A percentile compares a stretch with the other conserved stretches of the same genome.
Evolutionary conservation across 495 filamentous ascomycete species (phyloP).

Genomic region (Xylaria castorea): DNA sequence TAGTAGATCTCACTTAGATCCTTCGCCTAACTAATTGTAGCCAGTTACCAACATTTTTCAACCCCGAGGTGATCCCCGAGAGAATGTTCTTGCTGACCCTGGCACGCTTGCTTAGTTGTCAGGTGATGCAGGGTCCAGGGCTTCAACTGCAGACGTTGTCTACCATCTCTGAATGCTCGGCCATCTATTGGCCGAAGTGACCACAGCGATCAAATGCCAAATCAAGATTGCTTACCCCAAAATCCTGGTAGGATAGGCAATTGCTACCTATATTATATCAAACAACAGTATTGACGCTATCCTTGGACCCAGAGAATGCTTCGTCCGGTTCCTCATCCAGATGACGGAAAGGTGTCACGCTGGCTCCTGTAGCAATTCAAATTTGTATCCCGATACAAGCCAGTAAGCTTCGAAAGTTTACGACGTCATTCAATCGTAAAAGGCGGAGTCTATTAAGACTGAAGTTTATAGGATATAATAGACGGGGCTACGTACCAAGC

Average conservation of each 20-base stretch:
- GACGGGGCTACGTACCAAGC: not conserved
- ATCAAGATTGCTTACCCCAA: conserved; percentile 3
- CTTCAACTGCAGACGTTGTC: not conserved
- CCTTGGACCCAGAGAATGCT: not conserved
- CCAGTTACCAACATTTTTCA: not conserved
- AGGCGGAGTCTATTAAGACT: not conserved
- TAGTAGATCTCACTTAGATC: not conserved
- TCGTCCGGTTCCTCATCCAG: not conserved
- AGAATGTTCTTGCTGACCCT: not conserved
- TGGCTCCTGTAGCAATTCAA: not conserved
- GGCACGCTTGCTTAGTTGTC: conserved; percentile 6
- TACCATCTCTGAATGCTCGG: not conserved
- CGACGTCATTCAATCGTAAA: not conserved
- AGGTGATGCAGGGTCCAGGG: conserved; percentile 13
- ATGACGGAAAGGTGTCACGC: not conserved
- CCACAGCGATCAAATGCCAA: not conserved
- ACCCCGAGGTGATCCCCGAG: not conserved
- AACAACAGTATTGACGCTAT: not conserved
- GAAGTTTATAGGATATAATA: not conserved
- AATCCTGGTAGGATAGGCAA: conserved; percentile 1
- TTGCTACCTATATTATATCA: conserved; percentile 5
- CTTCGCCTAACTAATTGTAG: conserved; percentile 8
- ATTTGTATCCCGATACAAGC: not conserved
- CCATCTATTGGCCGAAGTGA: not conserved
- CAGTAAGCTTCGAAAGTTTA: not conserved